Conservation (phyloP, 2,329 filamentous ascomycete species). For the Pseudogymnoascus sp. region DNA sequence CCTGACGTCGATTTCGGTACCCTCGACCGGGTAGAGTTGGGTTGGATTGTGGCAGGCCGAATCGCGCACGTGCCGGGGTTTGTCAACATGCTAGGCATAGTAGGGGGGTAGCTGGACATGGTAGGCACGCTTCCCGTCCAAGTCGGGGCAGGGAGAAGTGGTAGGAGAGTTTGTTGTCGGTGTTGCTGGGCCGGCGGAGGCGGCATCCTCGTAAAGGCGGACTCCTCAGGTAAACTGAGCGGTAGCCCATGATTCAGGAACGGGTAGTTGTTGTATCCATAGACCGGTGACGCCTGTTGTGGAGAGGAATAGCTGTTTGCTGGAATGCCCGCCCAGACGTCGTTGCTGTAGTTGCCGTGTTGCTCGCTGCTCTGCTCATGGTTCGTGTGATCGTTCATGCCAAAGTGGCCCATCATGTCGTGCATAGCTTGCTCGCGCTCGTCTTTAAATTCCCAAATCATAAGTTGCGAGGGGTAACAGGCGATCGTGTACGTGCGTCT, state of each 20-base stretch:
- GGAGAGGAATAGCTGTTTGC: slow-evolving; percentile 32
- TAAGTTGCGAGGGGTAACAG: not conserved
- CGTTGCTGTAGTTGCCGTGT: slow-evolving; percentile 36
- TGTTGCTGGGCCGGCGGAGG: slow-evolving; percentile 40
- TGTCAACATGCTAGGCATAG: slow-evolving; percentile 77
- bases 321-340: slow-evolving; percentile 47
- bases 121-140: not conserved
- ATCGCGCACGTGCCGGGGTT: slow-evolving; percentile 59
- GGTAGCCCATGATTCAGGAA: slow-evolving; percentile 51
- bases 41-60: slow-evolving; percentile 46
- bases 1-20: slow-evolving; percentile 39
- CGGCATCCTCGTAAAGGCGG: slow-evolving; percentile 44
- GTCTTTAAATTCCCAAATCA: not conserved
- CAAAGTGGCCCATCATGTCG: slow-evolving; percentile 29
- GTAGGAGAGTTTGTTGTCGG: slow-evolving; percentile 50
- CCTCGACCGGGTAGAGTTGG: slow-evolving; percentile 43
- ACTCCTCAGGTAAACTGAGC: slow-evolving; percentile 51
- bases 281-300: slow-evolving; percentile 62
- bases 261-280: slow-evolving; percentile 56
- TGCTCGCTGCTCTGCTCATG: slow-evolving; percentile 32
- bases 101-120: slow-evolving; percentile 61
- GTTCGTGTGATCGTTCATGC: slow-evolving; percentile 28
- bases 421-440: slow-evolving; percentile 23
- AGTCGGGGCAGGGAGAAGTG: slow-evolving; percentile 52
- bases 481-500: not conserved